Evolutionary conservation across 2,329 filamentous ascomycete genomes (phyloP), one percentile per base, ranked within the genome.

Genomic region (Paraconiothyrium sp.): DNA sequence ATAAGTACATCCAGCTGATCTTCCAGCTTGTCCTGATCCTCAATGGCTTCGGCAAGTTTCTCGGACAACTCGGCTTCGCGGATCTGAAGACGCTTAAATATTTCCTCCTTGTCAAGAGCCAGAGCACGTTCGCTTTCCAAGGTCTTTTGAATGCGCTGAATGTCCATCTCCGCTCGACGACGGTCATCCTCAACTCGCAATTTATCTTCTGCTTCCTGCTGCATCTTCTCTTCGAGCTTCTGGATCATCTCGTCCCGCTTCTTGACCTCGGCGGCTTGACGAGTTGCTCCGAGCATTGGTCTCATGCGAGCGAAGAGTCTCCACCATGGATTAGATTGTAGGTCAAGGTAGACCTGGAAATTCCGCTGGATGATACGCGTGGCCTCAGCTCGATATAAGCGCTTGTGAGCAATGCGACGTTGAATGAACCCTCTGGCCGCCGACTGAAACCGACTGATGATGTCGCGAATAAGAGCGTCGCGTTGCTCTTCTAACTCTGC

Each of bases 301-400:
- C 94, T 94, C 94, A 99, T 98, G 73, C 92, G 91, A 7, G 94
- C 90, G 68, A 97, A 92, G 5, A 99, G 85, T 69, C 92, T 90
- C 96, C 96, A 99, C 96, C 96, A 99, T 1, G 95, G 95, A 73
- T 94, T 97, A 48, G 92, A 88, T 71, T 92, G 93, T 24, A 99
- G 88, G 61, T 96, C 89, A 5, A 96, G 86, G 71, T 99, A 99
- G 2, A 95, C 90, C 54, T 93, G 90, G 76, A 99, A 95, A 76
- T 99, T 99, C 46, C 90, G 88, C 76, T 98, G 94, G 52, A 99
- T 95, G 66, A 99, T 96, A 16, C 92, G 87, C 0, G 94, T 97
- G 1, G 95, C 95, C 76, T 99, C 95, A 0, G 94, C 92, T 35
- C 96, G 90, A 77, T 99, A 99, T 0, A 99, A 84, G 27, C 93